Evolutionary conservation across 768 basidiomycete genomes (phyloP), one percentile per base, ranked within the genome.

Genomic region (Hericium coralloides): DNA sequence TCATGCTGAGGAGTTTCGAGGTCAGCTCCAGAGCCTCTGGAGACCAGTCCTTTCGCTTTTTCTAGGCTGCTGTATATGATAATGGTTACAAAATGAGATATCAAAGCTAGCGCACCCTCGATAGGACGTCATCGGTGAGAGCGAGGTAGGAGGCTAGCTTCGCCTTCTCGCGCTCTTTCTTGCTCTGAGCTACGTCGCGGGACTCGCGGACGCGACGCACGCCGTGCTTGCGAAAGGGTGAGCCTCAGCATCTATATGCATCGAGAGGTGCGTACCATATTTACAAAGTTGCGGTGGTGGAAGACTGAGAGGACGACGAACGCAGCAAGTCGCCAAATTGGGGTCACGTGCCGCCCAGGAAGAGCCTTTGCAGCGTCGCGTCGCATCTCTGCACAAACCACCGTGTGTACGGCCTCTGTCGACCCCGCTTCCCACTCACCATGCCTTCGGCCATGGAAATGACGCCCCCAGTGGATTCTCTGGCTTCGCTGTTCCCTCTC

Each of bases 21-120:
- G 94, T 95, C 43, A 87, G 72, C n/a, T 80, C 75, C 38, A 98
- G 81, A 0, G 91, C 83, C n/a, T 87, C 86, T 26, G 70, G 67
- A 58, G 84, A 82, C 79, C 80, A 91, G 58, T 91, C 89, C 53
- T 74, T 70, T 0, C 70, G 65, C 61, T 79, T 79, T 75, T 88
- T 92, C 94, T 98, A 26, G 22, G 41, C 36, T 25, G 22, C n/a
- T 38, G 15, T 36, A 49, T 55, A 22, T 52, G 36, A 52, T 39
- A 26, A 52, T 58, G 36, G 39, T 54, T 20, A 62, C 25, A 63
- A 56, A 39, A 49, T 52, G 17, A 39, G 15, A 37, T 50, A 55
- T 38, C 22, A 50, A 18, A 43, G 31, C 54, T 59, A 63, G 53
- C 83, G 57, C 65, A 89, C 92, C 71, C 80, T 81, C 9, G 77